Evolutionary conservation across 352 stramenopile genomes (phyloP).

Genomic region (Stramenopiles sp.): DNA sequence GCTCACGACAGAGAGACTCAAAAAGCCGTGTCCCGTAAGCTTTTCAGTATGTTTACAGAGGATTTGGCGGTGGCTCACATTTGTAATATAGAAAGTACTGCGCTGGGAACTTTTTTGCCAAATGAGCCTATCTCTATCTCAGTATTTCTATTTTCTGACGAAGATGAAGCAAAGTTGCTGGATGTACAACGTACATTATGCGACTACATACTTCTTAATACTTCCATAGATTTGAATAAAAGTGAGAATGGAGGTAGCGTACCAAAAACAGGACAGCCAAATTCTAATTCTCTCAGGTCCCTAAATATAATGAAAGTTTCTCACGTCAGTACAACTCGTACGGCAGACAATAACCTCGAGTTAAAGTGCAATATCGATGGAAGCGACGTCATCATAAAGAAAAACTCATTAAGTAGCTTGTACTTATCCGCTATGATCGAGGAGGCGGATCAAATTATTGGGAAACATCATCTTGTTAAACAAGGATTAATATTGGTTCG

Average conservation of each 20-base stretch:
- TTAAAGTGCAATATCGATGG: conserved; percentile 74
- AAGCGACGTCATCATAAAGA: conserved; percentile 57
- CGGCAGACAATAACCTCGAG: too few species aligned
- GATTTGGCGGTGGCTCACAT: conserved; percentile 26
- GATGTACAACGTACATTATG: too few species aligned
- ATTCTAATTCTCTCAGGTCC: conserved; percentile 8
- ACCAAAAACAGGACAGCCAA: too few species aligned
- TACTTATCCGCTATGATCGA: conserved; percentile 55
- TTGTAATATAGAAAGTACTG: conserved; percentile 42
- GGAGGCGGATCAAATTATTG: conserved; percentile 47
- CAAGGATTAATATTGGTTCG: conserved; percentile 62
- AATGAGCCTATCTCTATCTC: conserved; percentile 58
- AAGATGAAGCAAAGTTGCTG: too few species aligned
- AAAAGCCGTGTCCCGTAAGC: too few species aligned
- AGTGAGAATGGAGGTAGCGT: too few species aligned
- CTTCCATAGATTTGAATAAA: too few species aligned
- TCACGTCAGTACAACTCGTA: conserved; percentile 45
- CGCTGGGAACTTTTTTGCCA: conserved; percentile 66
- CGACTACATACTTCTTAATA: too few species aligned
- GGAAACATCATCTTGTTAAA: conserved; percentile 57
- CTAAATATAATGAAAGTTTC: conserved; percentile 74
- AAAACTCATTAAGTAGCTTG: conserved; percentile 51
- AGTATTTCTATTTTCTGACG: conserved; percentile 40
- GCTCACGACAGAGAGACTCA: too few species aligned
- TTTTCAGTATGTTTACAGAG: too few species aligned